Conservation (phyloP, 192 early-diverging fungal genomes). For the Rhizophlyctis rosea region DNA sequence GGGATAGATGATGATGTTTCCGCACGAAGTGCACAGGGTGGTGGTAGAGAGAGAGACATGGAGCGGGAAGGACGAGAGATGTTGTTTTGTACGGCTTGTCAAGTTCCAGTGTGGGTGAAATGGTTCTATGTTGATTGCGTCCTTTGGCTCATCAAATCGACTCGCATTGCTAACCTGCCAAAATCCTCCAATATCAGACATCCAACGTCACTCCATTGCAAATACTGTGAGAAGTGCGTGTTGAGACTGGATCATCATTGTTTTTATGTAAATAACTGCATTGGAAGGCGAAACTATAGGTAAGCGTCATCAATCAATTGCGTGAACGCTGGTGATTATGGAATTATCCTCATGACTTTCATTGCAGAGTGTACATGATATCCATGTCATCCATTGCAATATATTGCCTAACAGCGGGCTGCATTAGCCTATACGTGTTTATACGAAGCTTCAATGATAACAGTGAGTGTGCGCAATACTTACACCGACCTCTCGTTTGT, state of each 20-base stretch:
- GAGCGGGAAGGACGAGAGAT: neutral
- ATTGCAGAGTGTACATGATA: slow-evolving; percentile 9
- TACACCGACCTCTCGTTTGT: slow-evolving; percentile 1
- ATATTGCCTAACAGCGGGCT: neutral
- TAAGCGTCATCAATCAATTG: slow-evolving; percentile 8
- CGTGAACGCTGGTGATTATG: neutral
- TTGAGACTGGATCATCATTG: slow-evolving; percentile 49
- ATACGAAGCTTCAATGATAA: neutral
- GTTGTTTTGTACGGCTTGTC: neutral
- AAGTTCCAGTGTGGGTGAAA: slow-evolving; percentile 16
- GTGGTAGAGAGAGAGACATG: neutral
- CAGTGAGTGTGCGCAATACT: slow-evolving; percentile 1
- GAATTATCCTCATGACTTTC: slow-evolving; percentile 1
- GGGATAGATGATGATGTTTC: neutral
- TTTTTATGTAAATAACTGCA: slow-evolving; percentile 51
- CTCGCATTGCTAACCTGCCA: neutral
- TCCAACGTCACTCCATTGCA: slow-evolving; percentile 42
- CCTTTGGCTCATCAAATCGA: neutral
- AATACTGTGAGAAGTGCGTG: slow-evolving; percentile 52
- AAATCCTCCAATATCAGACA: slow-evolving; percentile 5
- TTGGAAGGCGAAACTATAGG: slow-evolving; percentile 44
- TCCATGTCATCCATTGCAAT: neutral
- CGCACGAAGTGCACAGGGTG: neutral
- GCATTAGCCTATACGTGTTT: slow-evolving; percentile 8
- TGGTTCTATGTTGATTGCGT: slow-evolving; percentile 5